These are phyloP conservation scores for Cladophialophora chaetospira DNA, from an alignment of 2,329 filamentous ascomycete genomes.

Conservation along the genomic window DNA sequence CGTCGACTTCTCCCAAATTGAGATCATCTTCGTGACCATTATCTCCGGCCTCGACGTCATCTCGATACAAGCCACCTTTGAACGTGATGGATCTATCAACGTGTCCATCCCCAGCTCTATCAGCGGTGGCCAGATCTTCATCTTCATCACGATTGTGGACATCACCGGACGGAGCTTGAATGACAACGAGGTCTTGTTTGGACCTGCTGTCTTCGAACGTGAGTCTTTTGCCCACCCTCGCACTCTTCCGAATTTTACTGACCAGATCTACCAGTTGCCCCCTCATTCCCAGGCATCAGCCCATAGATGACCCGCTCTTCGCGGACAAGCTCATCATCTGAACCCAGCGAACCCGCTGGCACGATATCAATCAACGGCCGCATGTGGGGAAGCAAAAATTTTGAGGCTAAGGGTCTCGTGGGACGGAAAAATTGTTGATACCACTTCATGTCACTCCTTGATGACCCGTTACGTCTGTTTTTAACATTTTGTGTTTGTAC, in stretches of 20 bases:
- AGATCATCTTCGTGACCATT: slow-evolving; percentile 29
- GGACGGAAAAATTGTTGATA: not conserved
- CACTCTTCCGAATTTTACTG: not conserved
- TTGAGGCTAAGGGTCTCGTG: no score
- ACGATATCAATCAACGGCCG: no score
- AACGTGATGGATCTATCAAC: slow-evolving; percentile 12
- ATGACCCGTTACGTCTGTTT: slow-evolving; percentile 14
- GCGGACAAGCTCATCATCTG: not conserved
- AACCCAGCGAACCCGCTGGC: no score
- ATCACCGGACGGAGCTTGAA: slow-evolving; percentile 24
- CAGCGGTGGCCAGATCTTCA: slow-evolving; percentile 30
- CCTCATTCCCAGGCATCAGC: slow-evolving; percentile 14
- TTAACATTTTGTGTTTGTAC: not conserved
- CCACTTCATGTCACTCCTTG: slow-evolving; percentile 20
- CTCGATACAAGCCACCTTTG: slow-evolving; percentile 18
- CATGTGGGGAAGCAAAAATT: no score
- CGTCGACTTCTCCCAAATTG: slow-evolving; percentile 17
- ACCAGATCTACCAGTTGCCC: slow-evolving; percentile 14
- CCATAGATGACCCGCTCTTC: not conserved
- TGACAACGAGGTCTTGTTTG: slow-evolving; percentile 29
- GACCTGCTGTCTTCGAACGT: slow-evolving; percentile 33
- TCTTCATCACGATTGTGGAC: slow-evolving; percentile 31
- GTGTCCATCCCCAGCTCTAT: slow-evolving; percentile 22
- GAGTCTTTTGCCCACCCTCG: slow-evolving; percentile 1
- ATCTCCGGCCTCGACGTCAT: slow-evolving; percentile 30